Percentiles rank a stretch among this genome's conserved stretches.
Evolutionary conservation across 768 basidiomycete genomes (phyloP).

Genomic region (Lactarius sp.): DNA sequence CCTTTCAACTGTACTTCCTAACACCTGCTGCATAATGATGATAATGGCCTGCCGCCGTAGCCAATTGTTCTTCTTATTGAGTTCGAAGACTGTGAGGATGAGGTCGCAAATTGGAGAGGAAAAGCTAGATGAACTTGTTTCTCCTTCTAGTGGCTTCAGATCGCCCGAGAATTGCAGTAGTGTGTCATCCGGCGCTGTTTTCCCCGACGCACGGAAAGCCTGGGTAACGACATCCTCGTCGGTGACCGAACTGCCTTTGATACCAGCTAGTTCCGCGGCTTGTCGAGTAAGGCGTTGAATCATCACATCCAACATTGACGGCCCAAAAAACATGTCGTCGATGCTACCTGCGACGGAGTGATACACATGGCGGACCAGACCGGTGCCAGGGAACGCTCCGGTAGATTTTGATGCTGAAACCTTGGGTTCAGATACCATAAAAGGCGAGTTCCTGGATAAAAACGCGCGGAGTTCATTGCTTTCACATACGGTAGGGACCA

Average conservation of each 20-base stretch:
- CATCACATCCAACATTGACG: slow-evolving; percentile 93
- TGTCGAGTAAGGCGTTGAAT: slow-evolving; percentile 86
- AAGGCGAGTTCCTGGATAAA: slow-evolving; percentile 83
- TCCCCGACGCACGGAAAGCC: slow-evolving; percentile 67
- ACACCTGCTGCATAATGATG: slow-evolving; percentile 91
- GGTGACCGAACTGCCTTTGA: slow-evolving; percentile 69
- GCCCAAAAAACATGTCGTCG: slow-evolving; percentile 96
- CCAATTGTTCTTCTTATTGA: slow-evolving; percentile 97
- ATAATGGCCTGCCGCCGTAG: slow-evolving; percentile 91
- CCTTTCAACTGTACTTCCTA: slow-evolving; percentile 96
- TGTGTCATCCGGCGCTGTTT: slow-evolving; percentile 59
- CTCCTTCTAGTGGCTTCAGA: slow-evolving; percentile 77
- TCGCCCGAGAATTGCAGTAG: slow-evolving; percentile 71
- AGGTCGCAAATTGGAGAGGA: slow-evolving; percentile 93
- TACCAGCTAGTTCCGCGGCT: slow-evolving; percentile 83
- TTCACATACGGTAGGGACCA: slow-evolving; percentile 71
- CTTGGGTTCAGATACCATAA: slow-evolving; percentile 53
- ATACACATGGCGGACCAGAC: slow-evolving; percentile 83
- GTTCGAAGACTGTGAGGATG: slow-evolving; percentile 87
- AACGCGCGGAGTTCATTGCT: slow-evolving; percentile 79
- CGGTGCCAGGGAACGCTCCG: slow-evolving; percentile 57
- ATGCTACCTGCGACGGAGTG: slow-evolving; percentile 90
- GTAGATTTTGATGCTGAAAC: slow-evolving; percentile 37
- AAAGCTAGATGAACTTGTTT: slow-evolving; percentile 84
- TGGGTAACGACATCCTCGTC: slow-evolving; percentile 84